phyloP scores from a whole-genome alignment of 2,329 filamentous ascomycete species.

The Xylaria sp. region DNA sequence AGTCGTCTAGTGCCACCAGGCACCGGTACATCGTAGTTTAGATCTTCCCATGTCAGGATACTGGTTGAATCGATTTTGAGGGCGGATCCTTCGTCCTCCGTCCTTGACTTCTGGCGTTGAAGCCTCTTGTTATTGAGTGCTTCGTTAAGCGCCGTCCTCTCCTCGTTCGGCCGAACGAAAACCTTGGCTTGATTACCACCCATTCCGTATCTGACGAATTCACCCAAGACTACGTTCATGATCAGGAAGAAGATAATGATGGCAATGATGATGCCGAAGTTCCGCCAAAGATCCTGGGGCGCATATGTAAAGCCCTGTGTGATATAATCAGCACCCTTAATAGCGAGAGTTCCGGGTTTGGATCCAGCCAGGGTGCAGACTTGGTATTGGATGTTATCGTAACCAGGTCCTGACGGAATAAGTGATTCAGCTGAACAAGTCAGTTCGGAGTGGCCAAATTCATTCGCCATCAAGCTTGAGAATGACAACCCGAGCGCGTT shows the following conservation, averaged over 20 bases:
- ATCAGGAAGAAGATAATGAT: conserved; percentile 80
- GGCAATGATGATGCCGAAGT: conserved; percentile 81
- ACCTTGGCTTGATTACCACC: conserved; percentile 84
- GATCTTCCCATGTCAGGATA: conserved; percentile 85
- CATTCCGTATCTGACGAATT: conserved; percentile 79
- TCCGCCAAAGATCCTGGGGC: conserved; percentile 77
- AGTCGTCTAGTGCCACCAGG: conserved; percentile 65
- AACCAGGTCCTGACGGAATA: conserved; percentile 75
- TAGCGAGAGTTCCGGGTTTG: conserved; percentile 67
- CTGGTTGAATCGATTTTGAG: conserved; percentile 68
- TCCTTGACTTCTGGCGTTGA: conserved; percentile 59
- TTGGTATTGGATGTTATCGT: conserved; percentile 77
- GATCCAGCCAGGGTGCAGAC: conserved; percentile 84
- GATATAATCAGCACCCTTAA: conserved; percentile 77
- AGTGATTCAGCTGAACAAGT: conserved; percentile 74
- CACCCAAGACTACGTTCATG: conserved; percentile 80
- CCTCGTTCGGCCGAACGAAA: conserved; percentile 75
- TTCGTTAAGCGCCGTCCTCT: conserved; percentile 72
- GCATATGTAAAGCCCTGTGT: conserved; percentile 73
- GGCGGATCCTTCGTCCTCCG: conserved; percentile 58
- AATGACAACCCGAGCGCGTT: conserved; percentile 81
- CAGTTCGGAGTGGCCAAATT: conserved; percentile 76
- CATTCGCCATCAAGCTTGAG: conserved; percentile 84
- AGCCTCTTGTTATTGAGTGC: conserved; percentile 69
- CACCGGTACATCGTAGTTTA: conserved; percentile 79